Conservation (phyloP, 176 grass and related monocot species). For the Canna indica region DNA sequence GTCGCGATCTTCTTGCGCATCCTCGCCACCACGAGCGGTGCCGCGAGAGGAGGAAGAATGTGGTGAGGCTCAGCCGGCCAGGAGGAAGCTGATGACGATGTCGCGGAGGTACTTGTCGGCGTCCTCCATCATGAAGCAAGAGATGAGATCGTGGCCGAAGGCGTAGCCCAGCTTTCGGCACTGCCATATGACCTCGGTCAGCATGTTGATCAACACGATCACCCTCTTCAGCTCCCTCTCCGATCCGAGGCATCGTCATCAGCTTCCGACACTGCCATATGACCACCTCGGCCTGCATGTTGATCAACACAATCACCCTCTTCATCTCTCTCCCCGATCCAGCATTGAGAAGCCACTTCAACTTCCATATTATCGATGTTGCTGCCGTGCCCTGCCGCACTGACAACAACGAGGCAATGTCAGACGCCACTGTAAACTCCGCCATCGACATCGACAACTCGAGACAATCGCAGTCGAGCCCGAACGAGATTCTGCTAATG, state of each 20-base stretch:
- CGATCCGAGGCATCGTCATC: too few species aligned
- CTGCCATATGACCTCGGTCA: conserved; percentile 10
- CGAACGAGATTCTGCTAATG: conserved; percentile 15
- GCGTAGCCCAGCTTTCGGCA: background rate
- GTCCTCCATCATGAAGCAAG: conserved; percentile 7
- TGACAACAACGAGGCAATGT: conserved; percentile 3
- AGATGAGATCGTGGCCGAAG: conserved; percentile 4
- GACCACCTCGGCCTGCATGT: conserved; percentile 5
- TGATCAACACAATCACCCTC: conserved; percentile 2
- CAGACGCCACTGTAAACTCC: conserved; percentile 8
- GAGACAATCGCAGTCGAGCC: background rate
- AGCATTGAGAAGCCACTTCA: conserved; percentile 9
- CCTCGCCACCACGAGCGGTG: background rate
- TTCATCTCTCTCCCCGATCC: conserved; percentile 15
- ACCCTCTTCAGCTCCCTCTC: conserved; percentile 11
- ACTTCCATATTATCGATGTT: background rate
- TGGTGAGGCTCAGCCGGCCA: conserved; percentile 16
- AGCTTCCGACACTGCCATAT: conserved; percentile 2
- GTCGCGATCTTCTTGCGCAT: conserved; percentile 1
- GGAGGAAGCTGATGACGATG: conserved; percentile 23
- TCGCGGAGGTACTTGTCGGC: conserved; percentile 17
- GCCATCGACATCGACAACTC: conserved; percentile 5
- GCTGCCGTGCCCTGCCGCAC: background rate
- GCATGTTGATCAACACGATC: conserved; percentile 3
- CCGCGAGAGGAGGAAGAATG: conserved; percentile 10